These are phyloP conservation scores for Saccharum hybrid DNA, from an alignment of 202 grass and related monocot species.

Conservation along the genomic window DNA sequence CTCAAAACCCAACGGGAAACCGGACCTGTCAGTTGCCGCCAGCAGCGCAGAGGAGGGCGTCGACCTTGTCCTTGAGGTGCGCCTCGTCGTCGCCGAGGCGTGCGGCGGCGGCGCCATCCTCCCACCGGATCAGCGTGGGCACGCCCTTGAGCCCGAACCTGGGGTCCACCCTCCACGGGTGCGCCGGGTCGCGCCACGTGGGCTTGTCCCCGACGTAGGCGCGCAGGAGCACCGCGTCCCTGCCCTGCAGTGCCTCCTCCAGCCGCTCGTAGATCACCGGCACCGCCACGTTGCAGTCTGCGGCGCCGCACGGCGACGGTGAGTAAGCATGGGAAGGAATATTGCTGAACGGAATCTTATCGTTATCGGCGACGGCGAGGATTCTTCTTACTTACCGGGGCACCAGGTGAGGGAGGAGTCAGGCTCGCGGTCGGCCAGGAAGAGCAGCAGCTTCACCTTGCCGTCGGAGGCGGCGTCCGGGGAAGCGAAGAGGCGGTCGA, in stretches of 20 bases:
- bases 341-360: background rate
- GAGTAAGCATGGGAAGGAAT: too few relatives aligned
- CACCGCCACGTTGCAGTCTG: constrained; percentile 97
- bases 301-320: too few relatives aligned
- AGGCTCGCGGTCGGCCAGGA: constrained; percentile 82
- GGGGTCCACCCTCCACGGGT: constrained; percentile 83
- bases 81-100: constrained; percentile 80
- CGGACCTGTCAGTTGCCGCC: constrained; percentile 47
- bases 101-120: constrained; percentile 58
- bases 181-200: constrained; percentile 72
- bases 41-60: constrained; percentile 43
- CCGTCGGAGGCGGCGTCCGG: background rate
- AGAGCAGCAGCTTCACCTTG: constrained; percentile 81
- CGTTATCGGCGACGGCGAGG: background rate
- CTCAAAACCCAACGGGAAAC: background rate
- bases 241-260: constrained; percentile 39
- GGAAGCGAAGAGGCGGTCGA: constrained; percentile 30
- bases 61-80: constrained; percentile 67
- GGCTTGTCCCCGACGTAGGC: constrained; percentile 88
- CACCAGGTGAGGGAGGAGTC: constrained; percentile 80
- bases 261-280: constrained; percentile 82
- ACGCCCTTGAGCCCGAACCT: constrained; percentile 74
- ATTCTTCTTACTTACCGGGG: constrained; percentile 51
- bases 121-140: constrained; percentile 88
- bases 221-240: constrained; percentile 70